These are phyloP conservation scores for Penicillium diatomitis DNA, from an alignment of 495 filamentous ascomycete genomes.

Conservation along the genomic window DNA sequence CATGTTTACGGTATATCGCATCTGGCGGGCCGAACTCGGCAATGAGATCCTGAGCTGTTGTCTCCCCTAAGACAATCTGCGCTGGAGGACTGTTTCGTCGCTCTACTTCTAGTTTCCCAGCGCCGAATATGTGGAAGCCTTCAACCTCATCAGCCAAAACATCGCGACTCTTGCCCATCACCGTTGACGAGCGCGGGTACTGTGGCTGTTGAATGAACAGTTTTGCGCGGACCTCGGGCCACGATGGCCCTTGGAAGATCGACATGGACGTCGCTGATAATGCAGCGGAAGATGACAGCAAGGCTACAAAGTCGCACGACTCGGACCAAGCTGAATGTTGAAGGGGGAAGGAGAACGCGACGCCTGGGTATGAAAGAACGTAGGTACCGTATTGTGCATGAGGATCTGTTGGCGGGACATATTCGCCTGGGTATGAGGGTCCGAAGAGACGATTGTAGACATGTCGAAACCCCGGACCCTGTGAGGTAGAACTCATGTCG, in stretches of 20 bases:
- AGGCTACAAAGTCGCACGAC: constrained; percentile 72
- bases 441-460: constrained; percentile 88
- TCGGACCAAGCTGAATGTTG: constrained; percentile 67
- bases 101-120: constrained; percentile 66
- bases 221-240: constrained; percentile 67
- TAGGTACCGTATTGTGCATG: constrained; percentile 57
- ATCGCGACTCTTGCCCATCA: constrained; percentile 53
- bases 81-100: constrained; percentile 52
- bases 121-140: constrained; percentile 61
- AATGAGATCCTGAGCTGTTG: constrained; percentile 82
- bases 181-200: constrained; percentile 50
- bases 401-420: constrained; percentile 48
- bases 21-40: constrained; percentile 89
- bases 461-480: constrained; percentile 77
- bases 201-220: constrained; percentile 67
- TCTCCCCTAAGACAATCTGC: constrained; percentile 65
- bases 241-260: constrained; percentile 79
- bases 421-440: constrained; percentile 87
- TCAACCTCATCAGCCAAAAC: constrained; percentile 72
- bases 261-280: constrained; percentile 72
- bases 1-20: constrained; percentile 88
- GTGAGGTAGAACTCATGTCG: constrained; percentile 29
- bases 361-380: constrained; percentile 84
- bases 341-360: constrained; percentile 85
- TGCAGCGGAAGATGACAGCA: constrained; percentile 71